Conservation (phyloP, 139 green algal genomes). For the Auxenochlorella pyrenoidosa region DNA sequence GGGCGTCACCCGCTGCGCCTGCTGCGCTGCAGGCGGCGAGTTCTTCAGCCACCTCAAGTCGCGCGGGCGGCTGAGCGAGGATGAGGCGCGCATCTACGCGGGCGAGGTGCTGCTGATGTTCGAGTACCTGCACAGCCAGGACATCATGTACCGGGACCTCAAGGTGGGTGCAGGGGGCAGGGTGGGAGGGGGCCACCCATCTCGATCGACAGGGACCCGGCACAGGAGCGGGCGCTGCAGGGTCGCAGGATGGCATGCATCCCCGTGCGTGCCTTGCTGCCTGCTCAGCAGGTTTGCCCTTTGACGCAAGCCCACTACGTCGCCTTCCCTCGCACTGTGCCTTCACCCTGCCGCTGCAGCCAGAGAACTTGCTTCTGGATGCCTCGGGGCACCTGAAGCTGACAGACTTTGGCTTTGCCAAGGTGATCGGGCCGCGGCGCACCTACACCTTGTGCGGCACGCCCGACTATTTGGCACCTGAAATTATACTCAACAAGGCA, state of each 20-base stretch:
- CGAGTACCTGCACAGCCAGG: conserved; percentile 38
- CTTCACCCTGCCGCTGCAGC: conserved; percentile 29
- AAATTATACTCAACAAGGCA: conserved; percentile 59
- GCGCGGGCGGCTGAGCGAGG: conserved; percentile 51
- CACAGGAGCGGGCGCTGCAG: no score
- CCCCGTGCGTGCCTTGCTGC: not conserved
- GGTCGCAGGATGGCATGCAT: not conserved
- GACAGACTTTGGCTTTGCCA: conserved; percentile 93
- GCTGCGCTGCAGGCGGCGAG: conserved; percentile 43
- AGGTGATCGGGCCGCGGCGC: conserved; percentile 43
- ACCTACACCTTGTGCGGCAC: conserved; percentile 84
- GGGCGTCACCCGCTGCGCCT: no score
- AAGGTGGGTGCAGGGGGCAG: conserved; percentile 53
- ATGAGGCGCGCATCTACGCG: conserved; percentile 67
- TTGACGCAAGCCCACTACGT: not conserved
- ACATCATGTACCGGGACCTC: conserved; percentile 80
- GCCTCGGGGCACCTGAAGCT: conserved; percentile 86
- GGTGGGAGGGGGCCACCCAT: not conserved
- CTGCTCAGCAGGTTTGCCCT: not conserved
- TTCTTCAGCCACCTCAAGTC: conserved; percentile 64
- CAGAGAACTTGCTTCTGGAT: conserved; percentile 92
- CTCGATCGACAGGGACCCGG: not conserved
- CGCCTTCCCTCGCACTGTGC: not conserved
- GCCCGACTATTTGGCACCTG: conserved; percentile 81
- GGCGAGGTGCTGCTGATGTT: conserved; percentile 87